Percentiles rank a stretch among this genome's conserved stretches.
Evolutionary conservation across 2,329 filamentous ascomycete genomes (phyloP).

Genomic region (Colletotrichum cordylinicola): DNA sequence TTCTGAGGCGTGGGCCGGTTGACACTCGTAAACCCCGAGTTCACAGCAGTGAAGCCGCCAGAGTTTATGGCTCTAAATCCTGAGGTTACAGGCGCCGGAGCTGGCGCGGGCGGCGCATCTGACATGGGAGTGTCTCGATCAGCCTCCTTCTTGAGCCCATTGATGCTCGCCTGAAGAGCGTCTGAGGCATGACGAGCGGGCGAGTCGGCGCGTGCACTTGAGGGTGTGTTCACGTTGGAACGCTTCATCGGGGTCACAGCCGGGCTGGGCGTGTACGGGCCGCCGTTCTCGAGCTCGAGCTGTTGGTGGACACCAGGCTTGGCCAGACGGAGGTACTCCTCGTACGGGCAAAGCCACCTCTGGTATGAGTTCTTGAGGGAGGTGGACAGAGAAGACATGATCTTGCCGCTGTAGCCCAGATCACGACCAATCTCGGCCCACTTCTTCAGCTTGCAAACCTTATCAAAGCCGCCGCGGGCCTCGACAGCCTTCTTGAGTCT

Average conservation of each 20-base stretch:
- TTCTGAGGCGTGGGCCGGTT: conserved; percentile 52
- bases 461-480: conserved; percentile 90
- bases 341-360: conserved; percentile 95
- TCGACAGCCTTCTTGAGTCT: conserved; percentile 97
- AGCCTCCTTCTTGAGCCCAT: conserved; percentile 47
- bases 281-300: conserved; percentile 90
- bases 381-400: conserved; percentile 98
- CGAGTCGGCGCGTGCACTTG: conserved; percentile 67
- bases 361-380: conserved; percentile 98
- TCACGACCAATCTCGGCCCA: conserved; percentile 99
- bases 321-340: conserved; percentile 88
- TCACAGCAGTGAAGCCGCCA: conserved; percentile 76
- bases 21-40: conserved; percentile 71
- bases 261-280: conserved; percentile 81
- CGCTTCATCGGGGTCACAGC: conserved; percentile 74
- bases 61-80: conserved; percentile 68
- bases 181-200: conserved; percentile 66
- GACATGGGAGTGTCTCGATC: conserved; percentile 55
- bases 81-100: conserved; percentile 47
- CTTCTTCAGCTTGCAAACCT: conserved; percentile 97
- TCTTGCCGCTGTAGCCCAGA: conserved; percentile 97
- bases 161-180: conserved; percentile 54
- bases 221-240: conserved; percentile 64
- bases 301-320: conserved; percentile 98
- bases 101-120: conserved; percentile 46